phyloP scores from a whole-genome alignment of 2,329 filamentous ascomycete species.

The Colletotrichum chrysophilum region DNA sequence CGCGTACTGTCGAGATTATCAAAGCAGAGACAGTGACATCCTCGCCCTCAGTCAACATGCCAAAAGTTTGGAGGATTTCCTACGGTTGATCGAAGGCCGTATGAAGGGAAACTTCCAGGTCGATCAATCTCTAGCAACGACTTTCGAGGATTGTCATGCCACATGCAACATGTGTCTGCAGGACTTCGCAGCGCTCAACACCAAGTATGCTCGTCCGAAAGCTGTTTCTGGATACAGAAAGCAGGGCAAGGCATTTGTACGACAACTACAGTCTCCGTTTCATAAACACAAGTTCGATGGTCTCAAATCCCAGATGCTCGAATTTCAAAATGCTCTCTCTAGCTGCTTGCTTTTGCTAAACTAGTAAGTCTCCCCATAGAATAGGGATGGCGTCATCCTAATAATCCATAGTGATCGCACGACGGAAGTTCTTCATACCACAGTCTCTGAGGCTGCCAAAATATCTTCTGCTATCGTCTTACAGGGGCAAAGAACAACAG shows the following conservation, averaged over 20 bases:
- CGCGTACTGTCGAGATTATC: neutral
- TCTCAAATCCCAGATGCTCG: no score
- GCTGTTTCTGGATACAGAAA: accelerated
- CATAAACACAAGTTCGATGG: neutral
- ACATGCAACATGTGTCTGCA: neutral
- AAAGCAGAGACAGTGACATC: neutral
- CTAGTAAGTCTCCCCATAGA: neutral
- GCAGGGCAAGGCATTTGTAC: neutral
- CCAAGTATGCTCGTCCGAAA: neutral
- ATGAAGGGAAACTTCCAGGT: neutral
- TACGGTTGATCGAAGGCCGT: neutral
- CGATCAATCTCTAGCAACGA: neutral
- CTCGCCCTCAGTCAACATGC: neutral
- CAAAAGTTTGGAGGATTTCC: neutral
- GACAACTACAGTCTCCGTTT: neutral
- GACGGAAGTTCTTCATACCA: no score
- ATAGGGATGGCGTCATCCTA: no score
- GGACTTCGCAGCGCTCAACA: neutral
- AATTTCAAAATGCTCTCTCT: neutral
- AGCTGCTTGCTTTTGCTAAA: neutral
- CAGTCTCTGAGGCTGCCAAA: no score
- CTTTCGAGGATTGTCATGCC: neutral
- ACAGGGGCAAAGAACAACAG: no score
- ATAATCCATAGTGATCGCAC: no score
- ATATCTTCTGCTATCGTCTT: no score